These are phyloP conservation scores for Cryphonectria parasitica DNA, from an alignment of 2,329 filamentous ascomycete genomes.

Conservation along the genomic window DNA sequence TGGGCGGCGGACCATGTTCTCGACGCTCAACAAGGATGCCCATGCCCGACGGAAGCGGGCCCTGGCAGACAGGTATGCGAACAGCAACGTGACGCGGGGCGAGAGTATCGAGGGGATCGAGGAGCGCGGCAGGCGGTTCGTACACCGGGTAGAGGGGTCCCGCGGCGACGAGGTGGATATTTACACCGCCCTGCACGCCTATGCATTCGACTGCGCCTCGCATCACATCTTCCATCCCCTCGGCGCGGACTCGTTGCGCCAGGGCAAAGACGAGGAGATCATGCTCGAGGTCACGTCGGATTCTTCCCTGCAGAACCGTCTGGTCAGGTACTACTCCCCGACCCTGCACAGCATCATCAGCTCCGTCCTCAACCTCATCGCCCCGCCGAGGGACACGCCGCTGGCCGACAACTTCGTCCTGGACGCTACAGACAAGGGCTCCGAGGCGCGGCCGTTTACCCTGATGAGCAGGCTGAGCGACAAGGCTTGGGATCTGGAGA, in stretches of 20 bases:
- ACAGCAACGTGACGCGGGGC: constrained; percentile 65
- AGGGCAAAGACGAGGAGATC: constrained; percentile 61
- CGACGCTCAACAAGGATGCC: constrained; percentile 60
- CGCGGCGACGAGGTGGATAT: constrained; percentile 56
- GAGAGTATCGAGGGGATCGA: constrained; percentile 60
- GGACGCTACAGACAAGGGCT: constrained; percentile 48
- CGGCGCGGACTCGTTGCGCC: constrained; percentile 63
- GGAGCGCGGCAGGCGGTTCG: constrained; percentile 59
- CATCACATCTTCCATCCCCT: constrained; percentile 72
- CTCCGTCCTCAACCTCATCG: constrained; percentile 50
- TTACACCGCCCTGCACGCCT: constrained; percentile 68
- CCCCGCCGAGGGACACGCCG: constrained; percentile 60
- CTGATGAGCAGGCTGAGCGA: constrained; percentile 62
- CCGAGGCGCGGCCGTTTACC: constrained; percentile 56
- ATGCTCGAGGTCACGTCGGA: constrained; percentile 73
- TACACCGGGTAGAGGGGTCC: constrained; percentile 54
- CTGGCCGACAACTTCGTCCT: constrained; percentile 64
- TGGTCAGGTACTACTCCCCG: constrained; percentile 62
- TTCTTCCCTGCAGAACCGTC: constrained; percentile 67
- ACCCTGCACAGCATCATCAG: constrained; percentile 52
- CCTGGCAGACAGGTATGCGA: constrained; percentile 70
- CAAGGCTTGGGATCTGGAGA: constrained; percentile 52
- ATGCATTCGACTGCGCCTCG: constrained; percentile 70
- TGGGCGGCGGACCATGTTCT: constrained; percentile 64
- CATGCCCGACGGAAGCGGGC: constrained; percentile 66